A percentile compares a stretch with the other conserved stretches of the same genome.
These are phyloP conservation scores for Quercus suber DNA, from an alignment of 306 rosid species.

Conservation along the genomic window DNA sequence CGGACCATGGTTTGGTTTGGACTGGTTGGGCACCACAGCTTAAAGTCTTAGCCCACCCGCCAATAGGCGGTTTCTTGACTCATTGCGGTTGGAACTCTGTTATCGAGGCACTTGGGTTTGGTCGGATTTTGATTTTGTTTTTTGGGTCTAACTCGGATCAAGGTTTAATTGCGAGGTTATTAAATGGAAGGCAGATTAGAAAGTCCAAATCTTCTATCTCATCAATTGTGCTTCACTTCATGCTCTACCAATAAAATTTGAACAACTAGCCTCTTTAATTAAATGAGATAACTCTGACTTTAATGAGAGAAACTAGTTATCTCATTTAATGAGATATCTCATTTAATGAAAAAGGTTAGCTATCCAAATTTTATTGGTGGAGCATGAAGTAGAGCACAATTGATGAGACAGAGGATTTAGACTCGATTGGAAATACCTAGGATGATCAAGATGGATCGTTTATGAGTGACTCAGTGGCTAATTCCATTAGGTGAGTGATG, in stretches of 20 bases:
- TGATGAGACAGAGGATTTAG: too few species aligned
- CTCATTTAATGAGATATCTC: too few species aligned
- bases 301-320: too few species aligned
- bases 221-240: too few species aligned
- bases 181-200: too few species aligned
- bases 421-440: conserved; percentile 27
- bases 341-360: too few species aligned
- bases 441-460: conserved; percentile 41
- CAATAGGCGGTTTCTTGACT: conserved; percentile 43
- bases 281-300: too few species aligned
- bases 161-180: conserved; percentile 41
- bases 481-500: conserved; percentile 38
- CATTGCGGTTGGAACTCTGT: conserved; percentile 56
- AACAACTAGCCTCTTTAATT: too few species aligned
- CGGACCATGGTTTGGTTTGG: conserved; percentile 22
- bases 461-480: conserved; percentile 28
- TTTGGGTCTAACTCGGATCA: conserved; percentile 34
- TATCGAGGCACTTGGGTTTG: conserved; percentile 40
- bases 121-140: conserved; percentile 36
- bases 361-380: too few species aligned
- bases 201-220: too few species aligned
- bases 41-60: conserved; percentile 33
- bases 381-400: too few species aligned
- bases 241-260: too few species aligned
- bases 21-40: conserved; percentile 43